Evolutionary conservation across 129 eudicot genomes (phyloP).

Genomic region (Chrysanthemum lavandulifolium): DNA sequence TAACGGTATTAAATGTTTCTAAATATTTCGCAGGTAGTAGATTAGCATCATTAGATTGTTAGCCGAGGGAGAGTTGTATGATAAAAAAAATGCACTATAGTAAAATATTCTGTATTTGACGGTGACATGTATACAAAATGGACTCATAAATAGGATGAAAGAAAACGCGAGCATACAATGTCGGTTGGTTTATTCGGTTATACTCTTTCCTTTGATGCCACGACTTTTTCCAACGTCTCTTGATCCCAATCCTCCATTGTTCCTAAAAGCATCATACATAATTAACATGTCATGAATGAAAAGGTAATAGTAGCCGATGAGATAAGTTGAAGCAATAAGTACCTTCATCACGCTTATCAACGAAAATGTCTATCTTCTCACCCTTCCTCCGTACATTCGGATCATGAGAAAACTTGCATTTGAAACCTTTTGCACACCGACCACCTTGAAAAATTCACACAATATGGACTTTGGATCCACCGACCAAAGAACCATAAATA

Average conservation of each 20-base stretch:
- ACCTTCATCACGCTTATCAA: conserved; percentile 71
- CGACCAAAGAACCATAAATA: conserved; percentile 20
- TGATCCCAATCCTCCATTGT: conserved; percentile 80
- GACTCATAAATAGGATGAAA: background rate
- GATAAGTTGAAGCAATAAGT: conserved; percentile 4
- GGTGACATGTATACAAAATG: background rate
- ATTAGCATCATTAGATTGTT: background rate
- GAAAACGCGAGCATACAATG: conserved; percentile 39
- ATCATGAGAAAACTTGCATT: conserved; percentile 75
- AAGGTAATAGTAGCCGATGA: conserved; percentile 3
- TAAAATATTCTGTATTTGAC: background rate
- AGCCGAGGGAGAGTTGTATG: background rate
- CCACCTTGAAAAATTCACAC: conserved; percentile 67
- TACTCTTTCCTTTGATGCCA: conserved; percentile 62
- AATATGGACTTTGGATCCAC: conserved; percentile 72
- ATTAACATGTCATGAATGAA: background rate
- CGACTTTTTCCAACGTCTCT: conserved; percentile 54
- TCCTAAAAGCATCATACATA: conserved; percentile 25
- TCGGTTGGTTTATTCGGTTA: conserved; percentile 67
- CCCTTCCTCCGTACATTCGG: conserved; percentile 64
- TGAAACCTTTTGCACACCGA: conserved; percentile 67
- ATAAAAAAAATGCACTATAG: background rate
- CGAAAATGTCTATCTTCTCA: conserved; percentile 66
- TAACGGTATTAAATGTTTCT: background rate
- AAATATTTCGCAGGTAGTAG: background rate